Percentiles rank a stretch among this genome's conserved stretches.
These are phyloP conservation scores for Podospora fimiseda DNA, from an alignment of 495 filamentous ascomycete genomes.

Conservation along the genomic window DNA sequence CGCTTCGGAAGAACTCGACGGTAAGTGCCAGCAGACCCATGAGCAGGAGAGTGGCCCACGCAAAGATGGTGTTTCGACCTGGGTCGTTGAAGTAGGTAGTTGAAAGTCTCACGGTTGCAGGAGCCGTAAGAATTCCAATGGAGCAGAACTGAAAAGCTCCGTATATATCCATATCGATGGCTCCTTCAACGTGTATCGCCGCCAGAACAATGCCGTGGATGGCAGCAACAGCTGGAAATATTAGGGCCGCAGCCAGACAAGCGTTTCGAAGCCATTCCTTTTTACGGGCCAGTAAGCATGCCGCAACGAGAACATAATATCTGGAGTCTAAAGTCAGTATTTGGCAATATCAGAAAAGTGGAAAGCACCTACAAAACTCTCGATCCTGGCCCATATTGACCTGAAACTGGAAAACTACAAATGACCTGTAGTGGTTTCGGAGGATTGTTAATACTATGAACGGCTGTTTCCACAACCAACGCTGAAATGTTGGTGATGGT, in stretches of 20 bases:
- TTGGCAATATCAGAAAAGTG: background rate
- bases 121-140: conserved; percentile 54
- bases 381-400: conserved; percentile 54
- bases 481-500: background rate
- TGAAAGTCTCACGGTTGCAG: conserved; percentile 49
- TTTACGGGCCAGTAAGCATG: conserved; percentile 53
- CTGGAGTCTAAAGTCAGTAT: conserved; percentile 23
- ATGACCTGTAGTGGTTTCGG: conserved; percentile 40
- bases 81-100: conserved; percentile 55
- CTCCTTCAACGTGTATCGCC: conserved; percentile 47
- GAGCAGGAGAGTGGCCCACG: conserved; percentile 53
- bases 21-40: conserved; percentile 52
- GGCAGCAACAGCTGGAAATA: conserved; percentile 55
- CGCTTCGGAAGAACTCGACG: conserved; percentile 51
- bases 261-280: conserved; percentile 52
- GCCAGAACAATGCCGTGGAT: conserved; percentile 54
- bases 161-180: conserved; percentile 59
- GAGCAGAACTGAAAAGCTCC: conserved; percentile 58
- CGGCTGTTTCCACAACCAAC: conserved; percentile 5
- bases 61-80: conserved; percentile 54
- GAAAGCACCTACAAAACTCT: conserved; percentile 43
- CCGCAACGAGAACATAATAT: conserved; percentile 53
- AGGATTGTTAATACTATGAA: background rate
- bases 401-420: conserved; percentile 56
- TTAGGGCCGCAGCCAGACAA: conserved; percentile 53